phyloP scores from a whole-genome alignment of 108 stramenopile genomes.

The Nitzschia putrida region DNA sequence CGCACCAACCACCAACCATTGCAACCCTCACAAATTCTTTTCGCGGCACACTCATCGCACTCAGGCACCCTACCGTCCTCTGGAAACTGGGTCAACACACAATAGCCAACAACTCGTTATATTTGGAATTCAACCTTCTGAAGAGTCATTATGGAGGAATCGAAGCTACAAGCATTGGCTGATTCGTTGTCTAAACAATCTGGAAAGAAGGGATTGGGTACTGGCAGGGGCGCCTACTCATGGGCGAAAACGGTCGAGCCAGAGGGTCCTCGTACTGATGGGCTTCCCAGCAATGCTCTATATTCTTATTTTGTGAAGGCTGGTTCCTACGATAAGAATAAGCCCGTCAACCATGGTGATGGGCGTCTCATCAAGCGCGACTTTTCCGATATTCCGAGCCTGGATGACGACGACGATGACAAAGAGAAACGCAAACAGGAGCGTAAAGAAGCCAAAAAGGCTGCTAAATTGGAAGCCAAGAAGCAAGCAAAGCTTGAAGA shows the following conservation, averaged over 20 bases:
- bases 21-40: too few relatives aligned
- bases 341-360: constrained; percentile 56
- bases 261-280: constrained; percentile 52
- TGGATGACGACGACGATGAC: constrained; percentile 20
- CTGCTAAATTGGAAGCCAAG: constrained; percentile 75
- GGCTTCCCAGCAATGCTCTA: constrained; percentile 78
- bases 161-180: constrained; percentile 75
- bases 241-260: constrained; percentile 48
- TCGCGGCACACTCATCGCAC: too few relatives aligned
- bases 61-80: too few relatives aligned
- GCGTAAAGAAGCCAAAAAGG: constrained; percentile 56
- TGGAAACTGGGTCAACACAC: too few relatives aligned
- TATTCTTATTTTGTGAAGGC: constrained; percentile 76
- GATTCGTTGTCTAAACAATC: constrained; percentile 76
- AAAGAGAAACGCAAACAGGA: constrained; percentile 41
- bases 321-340: constrained; percentile 62
- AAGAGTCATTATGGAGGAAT: constrained; percentile 80
- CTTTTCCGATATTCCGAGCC: constrained; percentile 58
- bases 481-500: constrained; percentile 63
- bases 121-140: too few relatives aligned
- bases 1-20: too few relatives aligned
- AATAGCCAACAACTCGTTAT: too few relatives aligned
- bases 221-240: constrained; percentile 46
- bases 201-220: constrained; percentile 60
- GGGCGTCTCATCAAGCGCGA: constrained; percentile 79